Evolutionary conservation across 768 basidiomycete species (phyloP).

Genomic region (Mycena capillaripes): DNA sequence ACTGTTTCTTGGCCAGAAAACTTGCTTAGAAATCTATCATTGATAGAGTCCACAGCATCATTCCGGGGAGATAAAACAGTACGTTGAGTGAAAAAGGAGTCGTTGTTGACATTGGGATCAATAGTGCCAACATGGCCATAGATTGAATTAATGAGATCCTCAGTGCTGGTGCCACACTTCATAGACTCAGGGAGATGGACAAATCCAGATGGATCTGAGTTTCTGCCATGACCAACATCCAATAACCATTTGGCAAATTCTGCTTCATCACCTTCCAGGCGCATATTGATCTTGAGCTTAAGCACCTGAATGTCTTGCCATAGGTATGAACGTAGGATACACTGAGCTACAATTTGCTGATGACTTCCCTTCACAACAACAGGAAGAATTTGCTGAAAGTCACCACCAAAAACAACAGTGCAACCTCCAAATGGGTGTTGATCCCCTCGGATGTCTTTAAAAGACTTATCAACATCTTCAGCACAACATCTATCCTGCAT

Average conservation of each 20-base stretch:
- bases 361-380: conserved; percentile 19
- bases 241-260: conserved; percentile 30
- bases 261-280: background rate
- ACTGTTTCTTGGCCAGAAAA: conserved; percentile 40
- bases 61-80: conserved; percentile 47
- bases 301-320: conserved; percentile 8
- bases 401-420: conserved; percentile 43
- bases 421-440: conserved; percentile 51
- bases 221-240: conserved; percentile 19
- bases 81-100: conserved; percentile 49
- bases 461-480: conserved; percentile 51
- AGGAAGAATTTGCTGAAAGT: conserved; percentile 21
- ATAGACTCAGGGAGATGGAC: conserved; percentile 9
- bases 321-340: conserved; percentile 5
- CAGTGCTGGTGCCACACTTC: background rate
- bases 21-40: conserved; percentile 33
- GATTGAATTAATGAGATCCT: background rate
- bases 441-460: conserved; percentile 44
- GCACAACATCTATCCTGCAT: conserved; percentile 49
- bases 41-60: conserved; percentile 42
- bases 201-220: background rate
- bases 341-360: conserved; percentile 14
- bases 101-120: background rate
- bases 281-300: background rate
- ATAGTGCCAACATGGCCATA: background rate